Base-by-base conservation (phyloP, 2,329 filamentous ascomycete species). In the Venturiaceae sp. region DNA sequence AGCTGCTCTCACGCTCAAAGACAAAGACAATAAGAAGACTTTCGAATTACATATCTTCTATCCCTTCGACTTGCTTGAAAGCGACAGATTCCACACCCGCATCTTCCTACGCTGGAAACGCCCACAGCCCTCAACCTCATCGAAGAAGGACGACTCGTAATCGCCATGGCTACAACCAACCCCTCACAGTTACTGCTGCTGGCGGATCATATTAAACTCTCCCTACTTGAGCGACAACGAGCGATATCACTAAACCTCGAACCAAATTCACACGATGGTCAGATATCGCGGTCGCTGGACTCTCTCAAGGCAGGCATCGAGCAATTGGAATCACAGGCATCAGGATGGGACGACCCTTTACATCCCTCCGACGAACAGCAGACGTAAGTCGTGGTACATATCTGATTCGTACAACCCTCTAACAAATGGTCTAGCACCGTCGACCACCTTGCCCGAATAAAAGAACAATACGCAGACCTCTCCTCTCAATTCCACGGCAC, bases 171-270 rank as follows among this genome's bases (percentile, higher is more conserved):
- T 66, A 69, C 67, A 30, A 78, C 77, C 60, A 83, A 80, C 64
- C 78, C 83, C 54, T 80, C 80, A 14, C 92, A 96, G 73, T 86
- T 97, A 64, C 90, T 92, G 71, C 86, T 97, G 57, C 84, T 97
- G 60, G 90, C 92, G 67, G 94, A 99, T 75, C 92, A 97, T 74
- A 89, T 97, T 79, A 96, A 97, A 75, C 83, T 97, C 62, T 96
- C 92, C 14, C 81, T 99, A 16, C 84, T 97, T 28, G 94, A 97
- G 77, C 85, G 92, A 60, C 87, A 95, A 75, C 86, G 92, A 60
- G 90, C 92, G 53, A 84, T 90, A 66, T 88, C 85, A 14, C 81
- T 96, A 47, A 85, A 90, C 64, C 82, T 96, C 58, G 83, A 90
- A 60, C 83, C 83, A 55, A 87, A 87, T 69, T 84, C 86, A 21